Conservation (phyloP, 2,329 filamentous ascomycete species). For the Stachybotrys chlorohalonatus region DNA sequence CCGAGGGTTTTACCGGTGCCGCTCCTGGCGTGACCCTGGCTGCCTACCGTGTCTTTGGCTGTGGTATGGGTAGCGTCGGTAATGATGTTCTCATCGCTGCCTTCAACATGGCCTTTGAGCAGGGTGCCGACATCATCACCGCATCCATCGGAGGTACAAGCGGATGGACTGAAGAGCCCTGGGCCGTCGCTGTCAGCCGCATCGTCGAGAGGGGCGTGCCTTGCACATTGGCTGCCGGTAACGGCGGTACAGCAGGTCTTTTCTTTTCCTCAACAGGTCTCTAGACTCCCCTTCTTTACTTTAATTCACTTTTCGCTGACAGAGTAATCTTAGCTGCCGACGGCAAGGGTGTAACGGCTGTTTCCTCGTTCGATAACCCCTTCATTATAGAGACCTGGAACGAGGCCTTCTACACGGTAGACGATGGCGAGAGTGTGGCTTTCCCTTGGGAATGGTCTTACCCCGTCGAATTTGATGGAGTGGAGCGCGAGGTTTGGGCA, state of each 20-base stretch:
- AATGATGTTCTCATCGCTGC: slow-evolving; percentile 51
- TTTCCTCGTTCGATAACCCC: slow-evolving; percentile 32
- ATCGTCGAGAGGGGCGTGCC: slow-evolving; percentile 45
- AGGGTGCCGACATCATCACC: slow-evolving; percentile 48
- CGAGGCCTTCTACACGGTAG: slow-evolving; percentile 20
- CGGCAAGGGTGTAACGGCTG: slow-evolving; percentile 30
- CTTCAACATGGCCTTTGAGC: slow-evolving; percentile 51
- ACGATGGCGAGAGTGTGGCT: slow-evolving; percentile 3
- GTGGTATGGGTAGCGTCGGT: slow-evolving; percentile 33
- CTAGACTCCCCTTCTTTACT: neutral
- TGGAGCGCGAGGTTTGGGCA: neutral
- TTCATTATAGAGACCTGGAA: neutral
- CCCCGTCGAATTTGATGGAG: neutral
- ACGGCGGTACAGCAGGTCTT: slow-evolving; percentile 34
- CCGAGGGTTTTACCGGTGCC: slow-evolving; percentile 46
- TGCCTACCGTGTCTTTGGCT: slow-evolving; percentile 50
- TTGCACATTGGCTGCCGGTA: slow-evolving; percentile 44
- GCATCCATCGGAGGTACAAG: slow-evolving; percentile 41
- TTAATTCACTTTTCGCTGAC: neutral
- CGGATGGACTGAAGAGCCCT: slow-evolving; percentile 44
- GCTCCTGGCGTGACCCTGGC: slow-evolving; percentile 47
- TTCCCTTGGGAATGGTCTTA: neutral
- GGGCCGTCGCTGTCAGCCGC: slow-evolving; percentile 38
- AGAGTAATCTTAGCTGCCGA: slow-evolving; percentile 19
- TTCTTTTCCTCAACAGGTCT: slow-evolving; percentile 30